Evolutionary conservation across 306 rosid species (phyloP), one percentile per base, ranked within the genome.

Genomic region (Phaseolus lunatus): DNA sequence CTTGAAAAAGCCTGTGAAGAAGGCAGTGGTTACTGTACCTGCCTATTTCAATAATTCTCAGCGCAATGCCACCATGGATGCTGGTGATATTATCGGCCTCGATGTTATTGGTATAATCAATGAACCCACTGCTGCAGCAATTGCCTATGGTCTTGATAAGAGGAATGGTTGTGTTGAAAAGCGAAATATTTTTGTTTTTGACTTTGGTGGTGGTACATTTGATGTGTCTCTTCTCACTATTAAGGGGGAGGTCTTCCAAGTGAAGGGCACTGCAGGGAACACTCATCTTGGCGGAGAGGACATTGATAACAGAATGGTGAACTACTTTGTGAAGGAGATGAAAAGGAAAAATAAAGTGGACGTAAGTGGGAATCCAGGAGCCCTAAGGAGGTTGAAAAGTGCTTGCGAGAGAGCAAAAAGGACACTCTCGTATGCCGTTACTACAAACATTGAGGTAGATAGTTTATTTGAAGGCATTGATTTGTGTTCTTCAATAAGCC

Each of bases 1-100:
- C 26, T 13, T 58, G 19, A 39, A 26, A 9, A 9, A 9, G 26
- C 37, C 65, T 0, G 39, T 58, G 2, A 26, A 26, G 65, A 58
- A 58, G 26, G 65, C 65, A 11, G 83, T 85, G 8, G 70, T 86
- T 31, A 86, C 87, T 1, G 92, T 88, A 15, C 92, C 90, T 0
- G 88, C 90, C 2, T 81, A 88, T 62, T 88, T 88, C 83, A 75
- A 45, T 26, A n/a, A n/a, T n/a, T n/a, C n/a, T n/a, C n/a, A n/a
- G n/a, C n/a, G n/a, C n/a, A n/a, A n/a, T n/a, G n/a, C 73, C 3
- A 76, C 73, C 2, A 19, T 7, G 1, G 80, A 76, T 64, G 80
- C 73, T 20, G 80, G 80, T 33, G 5, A 4, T 22, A 76, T 76
- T 64, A 64, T 72, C 14, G 80, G 80, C n/a, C 80, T 76, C 23